These are phyloP conservation scores for Schwanniomyces pseudopolymorphus DNA, from an alignment of 805 yeast species.

Conservation along the genomic window DNA sequence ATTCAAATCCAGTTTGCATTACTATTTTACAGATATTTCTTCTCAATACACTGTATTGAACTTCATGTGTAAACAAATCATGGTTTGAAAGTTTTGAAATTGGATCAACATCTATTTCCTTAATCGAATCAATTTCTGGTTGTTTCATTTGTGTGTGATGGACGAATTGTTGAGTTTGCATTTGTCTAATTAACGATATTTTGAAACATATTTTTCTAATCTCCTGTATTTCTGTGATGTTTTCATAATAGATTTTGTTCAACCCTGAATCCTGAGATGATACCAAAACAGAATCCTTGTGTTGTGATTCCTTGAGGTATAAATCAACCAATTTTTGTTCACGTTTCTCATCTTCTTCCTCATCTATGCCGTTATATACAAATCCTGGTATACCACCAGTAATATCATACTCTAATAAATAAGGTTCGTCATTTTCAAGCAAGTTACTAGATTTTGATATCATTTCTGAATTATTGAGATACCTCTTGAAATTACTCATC, in stretches of 20 bases:
- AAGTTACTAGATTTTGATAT: conserved; percentile 44
- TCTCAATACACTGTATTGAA: conserved; percentile 65
- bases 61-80: conserved; percentile 56
- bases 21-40: conserved; percentile 73
- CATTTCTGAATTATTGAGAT: conserved; percentile 38
- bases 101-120: conserved; percentile 78
- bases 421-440: conserved; percentile 59
- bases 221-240: conserved; percentile 80
- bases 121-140: conserved; percentile 61
- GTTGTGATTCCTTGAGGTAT: conserved; percentile 24
- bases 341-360: conserved; percentile 36
- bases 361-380: conserved; percentile 50
- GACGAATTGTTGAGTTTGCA: conserved; percentile 79
- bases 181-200: conserved; percentile 80
- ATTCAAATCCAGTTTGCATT: conserved; percentile 92
- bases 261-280: conserved; percentile 53
- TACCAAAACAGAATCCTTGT: conserved; percentile 29
- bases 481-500: conserved; percentile 62
- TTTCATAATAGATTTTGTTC: conserved; percentile 57
- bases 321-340: conserved; percentile 38
- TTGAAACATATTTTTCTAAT: conserved; percentile 86
- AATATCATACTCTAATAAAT: conserved; percentile 80
- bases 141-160: conserved; percentile 73
- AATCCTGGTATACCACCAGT: conserved; percentile 77
- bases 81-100: conserved; percentile 72